phyloP scores from a whole-genome alignment of 805 yeast species.

The Spencermartinsiella europaea region DNA sequence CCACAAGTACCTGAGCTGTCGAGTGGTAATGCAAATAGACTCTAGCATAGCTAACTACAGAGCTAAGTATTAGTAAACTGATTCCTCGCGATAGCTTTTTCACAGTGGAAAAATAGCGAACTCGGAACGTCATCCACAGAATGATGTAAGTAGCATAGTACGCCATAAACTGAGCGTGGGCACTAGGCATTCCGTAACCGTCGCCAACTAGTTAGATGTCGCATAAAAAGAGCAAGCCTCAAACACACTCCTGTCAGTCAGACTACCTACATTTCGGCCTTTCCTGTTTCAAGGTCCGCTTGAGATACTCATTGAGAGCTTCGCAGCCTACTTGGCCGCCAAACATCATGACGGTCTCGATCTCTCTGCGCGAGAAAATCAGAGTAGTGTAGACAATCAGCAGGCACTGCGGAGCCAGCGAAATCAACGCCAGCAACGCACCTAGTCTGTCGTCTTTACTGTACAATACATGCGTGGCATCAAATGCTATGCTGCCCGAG shows the following conservation, averaged over 20 bases:
- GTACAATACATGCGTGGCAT: constrained; percentile 79
- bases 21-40: constrained; percentile 78
- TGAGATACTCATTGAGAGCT: constrained; percentile 60
- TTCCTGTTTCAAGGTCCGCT: constrained; percentile 59
- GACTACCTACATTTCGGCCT: constrained; percentile 48
- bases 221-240: background rate
- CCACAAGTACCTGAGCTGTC: constrained; percentile 65
- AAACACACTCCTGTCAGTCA: constrained; percentile 9
- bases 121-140: constrained; percentile 30
- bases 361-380: constrained; percentile 76
- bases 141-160: constrained; percentile 46
- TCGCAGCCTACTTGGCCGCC: constrained; percentile 84
- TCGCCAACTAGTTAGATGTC: constrained; percentile 28
- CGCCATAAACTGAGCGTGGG: constrained; percentile 95
- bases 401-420: constrained; percentile 75
- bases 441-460: constrained; percentile 62
- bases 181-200: constrained; percentile 94
- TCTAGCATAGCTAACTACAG: constrained; percentile 60
- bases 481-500: constrained; percentile 53
- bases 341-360: constrained; percentile 77
- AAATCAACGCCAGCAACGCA: constrained; percentile 58
- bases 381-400: constrained; percentile 77
- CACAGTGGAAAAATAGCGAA: constrained; percentile 26
- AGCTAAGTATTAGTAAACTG: constrained; percentile 24
- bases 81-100: constrained; percentile 25